These are phyloP conservation scores for Penicillium sp. DNA, from an alignment of 2,329 filamentous ascomycete species.

Conservation along the genomic window DNA sequence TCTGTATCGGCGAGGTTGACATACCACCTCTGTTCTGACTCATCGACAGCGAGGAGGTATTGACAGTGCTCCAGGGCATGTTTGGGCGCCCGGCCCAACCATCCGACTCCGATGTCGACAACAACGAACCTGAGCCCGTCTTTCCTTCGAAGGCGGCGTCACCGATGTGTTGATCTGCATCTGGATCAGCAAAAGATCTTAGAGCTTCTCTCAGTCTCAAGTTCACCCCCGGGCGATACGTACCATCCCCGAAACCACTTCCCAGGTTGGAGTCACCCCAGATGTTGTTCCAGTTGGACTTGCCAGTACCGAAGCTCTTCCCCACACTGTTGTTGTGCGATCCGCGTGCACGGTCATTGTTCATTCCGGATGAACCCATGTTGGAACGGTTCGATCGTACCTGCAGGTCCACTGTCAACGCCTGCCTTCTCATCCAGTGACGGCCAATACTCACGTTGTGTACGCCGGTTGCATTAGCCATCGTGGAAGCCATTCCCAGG, in stretches of 20 bases:
- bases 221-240: conserved; percentile 24
- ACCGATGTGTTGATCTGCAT: conserved; percentile 31
- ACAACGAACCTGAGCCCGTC: conserved; percentile 69
- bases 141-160: conserved; percentile 53
- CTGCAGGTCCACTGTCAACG: conserved; percentile 23
- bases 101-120: conserved; percentile 69
- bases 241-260: conserved; percentile 49
- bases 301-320: conserved; percentile 48
- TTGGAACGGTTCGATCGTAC: conserved; percentile 41
- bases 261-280: conserved; percentile 55
- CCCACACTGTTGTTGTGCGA: conserved; percentile 44
- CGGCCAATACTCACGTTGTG: conserved; percentile 39
- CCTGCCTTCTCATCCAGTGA: neutral
- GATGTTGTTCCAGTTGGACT: conserved; percentile 52
- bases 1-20: conserved; percentile 62
- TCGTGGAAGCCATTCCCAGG: conserved; percentile 40
- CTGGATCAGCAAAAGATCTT: conserved; percentile 6
- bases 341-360: conserved; percentile 37
- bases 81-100: conserved; percentile 58
- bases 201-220: neutral
- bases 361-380: conserved; percentile 42
- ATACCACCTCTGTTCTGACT: conserved; percentile 50
- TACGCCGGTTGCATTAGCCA: conserved; percentile 39
- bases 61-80: conserved; percentile 61
- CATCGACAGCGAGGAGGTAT: conserved; percentile 49